Base-by-base conservation (phyloP, 2,329 filamentous ascomycete species). In the Penicillium freii region DNA sequence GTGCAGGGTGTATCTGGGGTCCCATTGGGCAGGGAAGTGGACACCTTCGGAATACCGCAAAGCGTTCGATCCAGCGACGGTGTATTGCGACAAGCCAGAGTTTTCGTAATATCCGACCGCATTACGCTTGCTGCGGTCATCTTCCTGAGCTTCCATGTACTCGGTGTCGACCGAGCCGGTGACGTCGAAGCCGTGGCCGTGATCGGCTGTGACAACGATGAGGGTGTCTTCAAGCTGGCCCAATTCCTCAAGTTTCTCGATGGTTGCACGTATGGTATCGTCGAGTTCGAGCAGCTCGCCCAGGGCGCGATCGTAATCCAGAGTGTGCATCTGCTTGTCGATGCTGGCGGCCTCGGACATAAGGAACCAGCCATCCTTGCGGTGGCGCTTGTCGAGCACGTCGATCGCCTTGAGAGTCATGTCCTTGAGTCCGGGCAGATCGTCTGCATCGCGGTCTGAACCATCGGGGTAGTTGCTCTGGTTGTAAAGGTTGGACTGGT, bases 401-500 rank as follows among this genome's bases (percentile, higher is more conserved):
- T 93, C 89, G 49, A 94, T 83, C 25, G 90, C 90, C 79, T 95
- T 95, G 66, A 92, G 80, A 0, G 91, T 92, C 91, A 95, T 95
- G 44, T 94, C 89, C 77, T 91, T 93, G 50, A 94, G 84, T 5
- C 91, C 91, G 0, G 91, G 91, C 29, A 93, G 84, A 69, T 94
- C 90, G 8, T 82, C 80, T 5, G 90, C 90, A 40, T 88, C 78
- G 17, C 77, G 79, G 42, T 82, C 80, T 60, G 81, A 81, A 50
- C 90, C 90, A 11, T 83, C 80, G 1, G 91, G 90, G 65, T 88
- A 82, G 73, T 92, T 90, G 57, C 82, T 82, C 61, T 87, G 81
- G 45, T 75, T 80, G 63, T 81, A 78, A 25, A 93, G 78, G 76
- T 93, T 92, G 25, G 86, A 78, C 10, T 78, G 84, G 80, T 90